These are phyloP conservation scores for Talaromyces pinophilus DNA, from an alignment of 2,329 filamentous ascomycete species.

Conservation along the genomic window DNA sequence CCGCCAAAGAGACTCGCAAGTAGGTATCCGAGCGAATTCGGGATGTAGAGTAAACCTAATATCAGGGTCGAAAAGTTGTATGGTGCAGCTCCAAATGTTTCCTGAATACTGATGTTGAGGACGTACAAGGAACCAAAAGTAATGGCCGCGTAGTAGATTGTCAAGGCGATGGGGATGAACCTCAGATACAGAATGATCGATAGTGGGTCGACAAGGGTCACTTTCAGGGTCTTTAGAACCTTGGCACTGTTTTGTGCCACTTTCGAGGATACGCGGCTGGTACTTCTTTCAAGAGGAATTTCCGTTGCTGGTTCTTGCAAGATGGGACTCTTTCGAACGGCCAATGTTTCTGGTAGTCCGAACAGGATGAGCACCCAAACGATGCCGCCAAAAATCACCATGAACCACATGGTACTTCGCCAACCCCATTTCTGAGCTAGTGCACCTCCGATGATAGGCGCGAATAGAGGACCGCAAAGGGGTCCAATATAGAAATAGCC, in stretches of 20 bases:
- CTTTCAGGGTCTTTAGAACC: conserved; percentile 57
- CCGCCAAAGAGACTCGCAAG: conserved; percentile 69
- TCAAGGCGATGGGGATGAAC: conserved; percentile 71
- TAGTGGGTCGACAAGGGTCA: conserved; percentile 70
- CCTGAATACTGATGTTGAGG: conserved; percentile 74
- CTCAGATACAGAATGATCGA: conserved; percentile 69
- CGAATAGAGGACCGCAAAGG: conserved; percentile 70
- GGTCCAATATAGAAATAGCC: conserved; percentile 80
- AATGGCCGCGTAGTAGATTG: conserved; percentile 72
- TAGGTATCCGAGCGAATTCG: conserved; percentile 72
- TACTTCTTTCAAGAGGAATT: conserved; percentile 30
- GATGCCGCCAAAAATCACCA: conserved; percentile 66
- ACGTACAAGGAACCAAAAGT: conserved; percentile 76
- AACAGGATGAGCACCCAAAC: conserved; percentile 45
- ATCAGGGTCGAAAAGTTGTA: conserved; percentile 70
- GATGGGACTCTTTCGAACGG: conserved; percentile 33
- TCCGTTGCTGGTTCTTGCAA: conserved; percentile 31
- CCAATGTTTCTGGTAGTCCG: conserved; percentile 48
- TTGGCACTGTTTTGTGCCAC: conserved; percentile 61
- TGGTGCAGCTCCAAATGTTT: conserved; percentile 65
- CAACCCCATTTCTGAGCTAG: conserved; percentile 70
- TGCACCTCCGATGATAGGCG: conserved; percentile 74
- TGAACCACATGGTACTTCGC: conserved; percentile 77
- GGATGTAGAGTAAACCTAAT: conserved; percentile 76
- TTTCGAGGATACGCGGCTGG: conserved; percentile 62